Evolutionary conservation across 805 yeast genomes (phyloP).

Genomic region (Ogataea angusta): DNA sequence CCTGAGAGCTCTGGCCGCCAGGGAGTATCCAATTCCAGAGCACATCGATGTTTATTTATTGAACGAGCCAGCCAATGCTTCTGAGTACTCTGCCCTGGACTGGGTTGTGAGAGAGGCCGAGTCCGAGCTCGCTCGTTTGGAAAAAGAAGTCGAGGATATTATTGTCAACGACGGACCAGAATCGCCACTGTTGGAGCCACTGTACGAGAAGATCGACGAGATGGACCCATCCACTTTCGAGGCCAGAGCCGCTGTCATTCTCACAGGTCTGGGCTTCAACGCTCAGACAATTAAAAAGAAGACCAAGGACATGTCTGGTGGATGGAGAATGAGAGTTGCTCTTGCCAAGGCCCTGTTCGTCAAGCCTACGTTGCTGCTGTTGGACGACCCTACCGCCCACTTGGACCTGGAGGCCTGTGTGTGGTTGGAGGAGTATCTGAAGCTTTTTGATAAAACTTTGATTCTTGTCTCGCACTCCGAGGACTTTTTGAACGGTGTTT

Average conservation of each 20-base stretch:
- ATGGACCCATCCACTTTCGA: slow-evolving; percentile 97
- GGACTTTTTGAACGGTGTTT: slow-evolving; percentile 99
- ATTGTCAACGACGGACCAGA: slow-evolving; percentile 94
- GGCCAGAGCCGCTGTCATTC: slow-evolving; percentile 90
- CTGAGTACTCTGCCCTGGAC: slow-evolving; percentile 88
- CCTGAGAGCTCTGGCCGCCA: slow-evolving; percentile 87
- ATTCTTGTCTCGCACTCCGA: slow-evolving; percentile 96
- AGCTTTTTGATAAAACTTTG: slow-evolving; percentile 88
- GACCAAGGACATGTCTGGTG: slow-evolving; percentile 99
- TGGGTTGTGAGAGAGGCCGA: slow-evolving; percentile 98
- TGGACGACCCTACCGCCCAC: slow-evolving; percentile 99
- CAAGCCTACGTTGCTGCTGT: slow-evolving; percentile 88
- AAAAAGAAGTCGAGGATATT: slow-evolving; percentile 84
- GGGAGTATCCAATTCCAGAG: slow-evolving; percentile 95
- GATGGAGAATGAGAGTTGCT: slow-evolving; percentile 99
- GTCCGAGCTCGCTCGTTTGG: slow-evolving; percentile 83
- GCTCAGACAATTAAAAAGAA: slow-evolving; percentile 80
- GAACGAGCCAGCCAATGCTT: slow-evolving; percentile 97
- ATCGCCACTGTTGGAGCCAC: slow-evolving; percentile 74
- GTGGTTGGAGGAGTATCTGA: slow-evolving; percentile 98
- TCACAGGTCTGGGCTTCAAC: slow-evolving; percentile 97
- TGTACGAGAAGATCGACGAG: slow-evolving; percentile 92
- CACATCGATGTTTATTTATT: slow-evolving; percentile 85
- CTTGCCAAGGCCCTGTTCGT: slow-evolving; percentile 96
- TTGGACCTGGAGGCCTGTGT: slow-evolving; percentile 99